A percentile compares a stretch with the other conserved stretches of the same genome.
Evolutionary conservation across 176 grass and related monocot genomes (phyloP).

Genomic region (Triticum dicoccoides): DNA sequence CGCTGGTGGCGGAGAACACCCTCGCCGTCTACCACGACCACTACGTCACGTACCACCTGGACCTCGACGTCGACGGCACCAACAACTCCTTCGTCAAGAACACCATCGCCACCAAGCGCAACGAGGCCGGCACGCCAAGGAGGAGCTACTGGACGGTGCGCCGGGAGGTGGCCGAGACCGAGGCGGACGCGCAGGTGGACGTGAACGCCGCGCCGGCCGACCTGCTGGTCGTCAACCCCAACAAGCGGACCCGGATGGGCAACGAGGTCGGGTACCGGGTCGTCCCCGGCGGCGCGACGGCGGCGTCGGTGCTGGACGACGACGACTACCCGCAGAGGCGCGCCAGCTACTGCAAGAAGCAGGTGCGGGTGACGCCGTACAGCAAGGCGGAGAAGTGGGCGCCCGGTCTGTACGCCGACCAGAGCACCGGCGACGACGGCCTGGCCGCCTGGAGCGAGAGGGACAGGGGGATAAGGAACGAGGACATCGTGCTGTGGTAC

Average conservation of each 20-base stretch:
- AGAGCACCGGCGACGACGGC: slow-evolving; percentile 68
- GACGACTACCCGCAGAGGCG: slow-evolving; percentile 74
- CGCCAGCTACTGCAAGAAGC: slow-evolving; percentile 65
- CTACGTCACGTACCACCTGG: slow-evolving; percentile 69
- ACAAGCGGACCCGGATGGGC: slow-evolving; percentile 59
- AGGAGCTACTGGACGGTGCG: slow-evolving; percentile 79
- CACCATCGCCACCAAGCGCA: slow-evolving; percentile 21
- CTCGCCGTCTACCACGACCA: slow-evolving; percentile 91
- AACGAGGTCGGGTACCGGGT: slow-evolving; percentile 63
- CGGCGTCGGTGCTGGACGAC: slow-evolving; percentile 56
- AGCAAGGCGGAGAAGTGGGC: slow-evolving; percentile 73
- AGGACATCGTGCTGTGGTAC: slow-evolving; percentile 88
- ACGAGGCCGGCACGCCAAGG: slow-evolving; percentile 33
- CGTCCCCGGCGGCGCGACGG: slow-evolving; percentile 36
- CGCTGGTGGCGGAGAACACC: slow-evolving; percentile 62
- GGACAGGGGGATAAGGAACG: slow-evolving; percentile 43
- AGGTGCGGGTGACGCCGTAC: slow-evolving; percentile 80
- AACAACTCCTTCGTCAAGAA: slow-evolving; percentile 79
- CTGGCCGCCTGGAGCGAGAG: slow-evolving; percentile 54
- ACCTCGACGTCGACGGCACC: slow-evolving; percentile 78
- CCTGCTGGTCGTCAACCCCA: slow-evolving; percentile 64
- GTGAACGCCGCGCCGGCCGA: slow-evolving; percentile 37
- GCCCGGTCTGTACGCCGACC: slow-evolving; percentile 62
- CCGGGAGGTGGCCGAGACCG: slow-evolving; percentile 55
- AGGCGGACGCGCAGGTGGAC: slow-evolving; percentile 53